Conservation (phyloP, 1,139 yeast genomes). For the Kluyveromyces sp. region DNA sequence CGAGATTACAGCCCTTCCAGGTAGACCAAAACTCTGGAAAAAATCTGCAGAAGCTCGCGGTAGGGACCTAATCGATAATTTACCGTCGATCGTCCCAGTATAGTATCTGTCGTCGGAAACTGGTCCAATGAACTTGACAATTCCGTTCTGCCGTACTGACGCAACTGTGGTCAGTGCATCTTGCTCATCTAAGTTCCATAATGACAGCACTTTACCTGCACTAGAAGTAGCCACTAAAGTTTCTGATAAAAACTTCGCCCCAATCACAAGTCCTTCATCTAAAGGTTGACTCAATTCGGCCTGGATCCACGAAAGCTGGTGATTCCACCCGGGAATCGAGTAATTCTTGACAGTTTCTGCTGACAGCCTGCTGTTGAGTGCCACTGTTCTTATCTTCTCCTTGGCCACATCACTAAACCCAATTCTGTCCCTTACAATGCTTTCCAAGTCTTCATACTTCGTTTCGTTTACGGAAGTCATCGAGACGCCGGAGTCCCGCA, state of each 20-base stretch:
- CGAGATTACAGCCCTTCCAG: constrained; percentile 39
- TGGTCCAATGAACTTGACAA: constrained; percentile 31
- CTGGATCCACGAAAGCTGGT: constrained; percentile 9
- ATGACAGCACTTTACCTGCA: constrained; percentile 13
- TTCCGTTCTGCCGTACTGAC: constrained; percentile 11
- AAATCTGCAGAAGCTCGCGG: not conserved
- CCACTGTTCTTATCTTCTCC: constrained; percentile 12
- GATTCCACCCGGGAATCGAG: constrained; percentile 17
- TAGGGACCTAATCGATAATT: not conserved
- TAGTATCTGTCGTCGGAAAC: constrained; percentile 9
- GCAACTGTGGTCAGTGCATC: not conserved
- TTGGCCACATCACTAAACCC: constrained; percentile 31
- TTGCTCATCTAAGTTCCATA: not conserved
- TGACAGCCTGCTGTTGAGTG: constrained; percentile 14
- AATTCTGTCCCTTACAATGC: constrained; percentile 47
- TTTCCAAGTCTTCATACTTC: constrained; percentile 41
- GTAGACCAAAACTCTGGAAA: constrained; percentile 25
- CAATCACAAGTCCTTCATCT: constrained; percentile 11
- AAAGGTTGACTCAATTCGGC: not conserved
- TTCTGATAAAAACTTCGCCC: constrained; percentile 11
- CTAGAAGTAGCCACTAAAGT: constrained; percentile 15
- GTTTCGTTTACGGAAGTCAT: constrained; percentile 14
- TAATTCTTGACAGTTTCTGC: constrained; percentile 4
- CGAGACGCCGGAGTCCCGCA: constrained; percentile 41
- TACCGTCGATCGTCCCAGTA: constrained; percentile 6